phyloP scores from a whole-genome alignment of 371 early-diverging fungal species.

The Rhizopus arrhizus region DNA sequence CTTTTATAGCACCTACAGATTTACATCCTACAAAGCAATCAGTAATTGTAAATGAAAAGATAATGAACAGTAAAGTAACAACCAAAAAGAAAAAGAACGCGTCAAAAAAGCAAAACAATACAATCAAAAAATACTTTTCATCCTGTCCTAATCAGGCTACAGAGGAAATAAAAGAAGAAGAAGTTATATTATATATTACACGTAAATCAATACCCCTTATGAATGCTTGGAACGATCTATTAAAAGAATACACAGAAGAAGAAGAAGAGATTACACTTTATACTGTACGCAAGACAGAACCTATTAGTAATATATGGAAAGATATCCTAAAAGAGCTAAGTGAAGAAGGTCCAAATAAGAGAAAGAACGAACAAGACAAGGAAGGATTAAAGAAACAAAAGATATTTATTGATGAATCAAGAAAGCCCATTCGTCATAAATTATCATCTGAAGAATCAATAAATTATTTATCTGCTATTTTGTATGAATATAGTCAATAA shows the following conservation, averaged over 20 bases:
- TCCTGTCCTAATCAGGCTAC: neutral
- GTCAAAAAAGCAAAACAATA: neutral
- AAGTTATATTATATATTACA: neutral
- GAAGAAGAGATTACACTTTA: neutral
- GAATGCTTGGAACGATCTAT: slow-evolving; percentile 3
- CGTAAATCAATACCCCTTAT: slow-evolving; percentile 6
- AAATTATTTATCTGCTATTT: slow-evolving; percentile 1
- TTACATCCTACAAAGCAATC: neutral
- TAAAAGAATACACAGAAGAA: slow-evolving; percentile 12
- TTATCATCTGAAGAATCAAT: neutral
- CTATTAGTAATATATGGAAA: slow-evolving; percentile 2
- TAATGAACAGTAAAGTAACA: neutral
- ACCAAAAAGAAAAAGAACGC: neutral
- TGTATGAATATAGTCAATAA: slow-evolving; percentile 2
- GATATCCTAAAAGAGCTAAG: neutral
- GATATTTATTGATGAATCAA: slow-evolving; percentile 18
- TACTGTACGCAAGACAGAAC: slow-evolving; percentile 1
- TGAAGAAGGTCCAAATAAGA: slow-evolving; percentile 1
- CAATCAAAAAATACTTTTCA: neutral
- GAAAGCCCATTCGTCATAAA: slow-evolving; percentile 8
- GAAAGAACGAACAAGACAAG: neutral
- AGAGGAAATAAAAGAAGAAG: neutral
- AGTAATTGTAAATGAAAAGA: neutral
- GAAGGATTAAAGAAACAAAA: slow-evolving; percentile 10
- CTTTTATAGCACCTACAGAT: slow-evolving; percentile 1